Evolutionary conservation across 164 flowering plant genomes (phyloP), one percentile per base, ranked within the genome.

Genomic region (Stephania cephalantha): DNA sequence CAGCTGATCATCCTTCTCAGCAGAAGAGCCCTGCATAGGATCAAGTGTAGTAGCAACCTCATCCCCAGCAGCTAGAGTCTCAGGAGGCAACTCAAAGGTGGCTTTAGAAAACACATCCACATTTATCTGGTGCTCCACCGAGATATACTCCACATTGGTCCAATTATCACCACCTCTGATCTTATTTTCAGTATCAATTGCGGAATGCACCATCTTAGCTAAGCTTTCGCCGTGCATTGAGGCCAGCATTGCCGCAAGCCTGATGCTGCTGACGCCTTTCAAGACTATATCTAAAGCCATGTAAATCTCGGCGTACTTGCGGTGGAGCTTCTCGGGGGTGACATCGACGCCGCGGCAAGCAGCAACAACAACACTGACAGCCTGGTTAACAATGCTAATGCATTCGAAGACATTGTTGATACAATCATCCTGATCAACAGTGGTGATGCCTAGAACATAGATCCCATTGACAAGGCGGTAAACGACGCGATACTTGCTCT

Each of bases 271-370:
- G 30, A 93, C 93, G 2, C 99, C 98, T 9, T 86, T 84, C 52
- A 93, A 80, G 46, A 95, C 92, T 53, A 95, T 91, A 77, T 95
- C 99, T 35, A 93, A 75, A 0, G 98, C 99, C 95, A 95, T 88
- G 75, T 91, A 95, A 50, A 93, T 81, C 87, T 90, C 98, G 0
- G 96, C 94, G 50, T 93, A 93, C 76, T 93, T 95, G 68, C 87
- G 85, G 73, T 84, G 79, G 4, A 95, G 85, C 84, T 95, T 95
- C 81, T 93, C 98, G 2, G 97, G 96, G 2, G 99, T 93, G 0
- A 95, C 98, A 78, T 92, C 98, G 0, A 95, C 98, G 5, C 99
- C 99, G 5, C 99, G 91, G 69, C 98, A 93, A 9, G 99, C 99
- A 1, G 97, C 86, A 12, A 93, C 95, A 10, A 95, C 72, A 13